Evolutionary conservation across 2,329 filamentous ascomycete genomes (phyloP), one percentile per base, ranked within the genome.

Genomic region (Nigrospora oryzae): DNA sequence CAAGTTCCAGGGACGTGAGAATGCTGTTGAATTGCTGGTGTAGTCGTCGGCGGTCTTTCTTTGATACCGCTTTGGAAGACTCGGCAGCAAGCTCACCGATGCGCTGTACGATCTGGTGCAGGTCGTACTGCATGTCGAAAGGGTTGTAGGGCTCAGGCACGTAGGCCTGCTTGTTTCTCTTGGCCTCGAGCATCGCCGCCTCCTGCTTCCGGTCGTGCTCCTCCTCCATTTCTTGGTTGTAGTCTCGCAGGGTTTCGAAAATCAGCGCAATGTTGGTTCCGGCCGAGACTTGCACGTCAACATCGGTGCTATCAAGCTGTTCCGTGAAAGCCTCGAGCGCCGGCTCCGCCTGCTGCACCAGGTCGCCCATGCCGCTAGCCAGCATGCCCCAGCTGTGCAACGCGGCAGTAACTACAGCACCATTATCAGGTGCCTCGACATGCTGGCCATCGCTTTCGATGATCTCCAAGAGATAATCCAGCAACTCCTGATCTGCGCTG

Each of bases 321-420:
- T 95, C 89, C 36, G 87, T 81, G 54, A 95, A 89, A 2, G 84
- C 82, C 43, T 93, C 85, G 55, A 93, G 77, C 14, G 86, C 84
- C 28, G 79, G 67, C 51, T 88, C 82, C 31, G 84, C 87, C 48
- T 81, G 74, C 14, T 77, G 75, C 53, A 86, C 80, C 37, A 89
- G 71, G 55, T 91, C 86, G 4, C 89, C 83, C 7, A 91, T 68
- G 48, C 86, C 79, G 4, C 85, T 89, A 5, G 85, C 86, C 5
- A 94, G 75, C 51, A 91, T 84, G 1, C 83, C 84, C 86, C 88
- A 95, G 47, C 83, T 80, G 51, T 84, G 77, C 1, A 94, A 69
- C 0, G 88, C 86, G 1, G 87, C 85, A 4, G 79, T 73, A 2
- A 95, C 88, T 2, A 89, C 77, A 3, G 72, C 70, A 0, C 74